phyloP scores from a whole-genome alignment of 768 basidiomycete genomes.

The Boletus fagicola region DNA sequence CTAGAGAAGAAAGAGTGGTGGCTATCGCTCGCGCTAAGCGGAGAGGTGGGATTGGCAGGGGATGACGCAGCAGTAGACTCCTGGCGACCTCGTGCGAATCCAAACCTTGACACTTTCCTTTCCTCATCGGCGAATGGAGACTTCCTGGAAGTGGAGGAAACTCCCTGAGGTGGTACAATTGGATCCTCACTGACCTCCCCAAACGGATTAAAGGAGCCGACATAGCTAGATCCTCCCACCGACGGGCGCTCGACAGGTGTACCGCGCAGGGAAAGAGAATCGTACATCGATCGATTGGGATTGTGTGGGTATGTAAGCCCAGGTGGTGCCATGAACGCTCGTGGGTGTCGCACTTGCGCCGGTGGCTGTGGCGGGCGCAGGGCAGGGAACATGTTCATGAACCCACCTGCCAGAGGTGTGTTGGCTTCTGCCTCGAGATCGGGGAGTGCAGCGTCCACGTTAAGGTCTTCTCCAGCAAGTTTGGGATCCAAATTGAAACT shows the following conservation, averaged over 20 bases:
- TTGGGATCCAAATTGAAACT: slow-evolving; percentile 86
- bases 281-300: slow-evolving; percentile 53
- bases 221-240: slow-evolving; percentile 51
- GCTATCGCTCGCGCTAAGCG: slow-evolving; percentile 49
- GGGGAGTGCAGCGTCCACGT: slow-evolving; percentile 41
- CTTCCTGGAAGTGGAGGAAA: slow-evolving; percentile 33
- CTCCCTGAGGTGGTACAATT: slow-evolving; percentile 27
- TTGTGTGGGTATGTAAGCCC: slow-evolving; percentile 51
- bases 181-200: slow-evolving; percentile 56
- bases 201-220: slow-evolving; percentile 81
- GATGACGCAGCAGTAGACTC: slow-evolving; percentile 58
- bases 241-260: slow-evolving; percentile 47
- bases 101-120: slow-evolving; percentile 75
- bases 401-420: slow-evolving; percentile 62
- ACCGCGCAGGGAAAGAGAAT: slow-evolving; percentile 43
- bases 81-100: slow-evolving; percentile 72
- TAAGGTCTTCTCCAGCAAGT: slow-evolving; percentile 49
- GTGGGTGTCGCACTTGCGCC: slow-evolving; percentile 24
- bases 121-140: slow-evolving; percentile 54
- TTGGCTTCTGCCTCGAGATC: slow-evolving; percentile 48
- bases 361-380: slow-evolving; percentile 40
- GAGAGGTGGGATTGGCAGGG: slow-evolving; percentile 55
- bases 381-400: slow-evolving; percentile 68
- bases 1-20: slow-evolving; percentile 49
- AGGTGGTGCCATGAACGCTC: slow-evolving; percentile 48